Evolutionary conservation across 1,284 basidiomycete genomes (phyloP), one percentile per base, ranked within the genome.

Genomic region (Flammula alnicola): DNA sequence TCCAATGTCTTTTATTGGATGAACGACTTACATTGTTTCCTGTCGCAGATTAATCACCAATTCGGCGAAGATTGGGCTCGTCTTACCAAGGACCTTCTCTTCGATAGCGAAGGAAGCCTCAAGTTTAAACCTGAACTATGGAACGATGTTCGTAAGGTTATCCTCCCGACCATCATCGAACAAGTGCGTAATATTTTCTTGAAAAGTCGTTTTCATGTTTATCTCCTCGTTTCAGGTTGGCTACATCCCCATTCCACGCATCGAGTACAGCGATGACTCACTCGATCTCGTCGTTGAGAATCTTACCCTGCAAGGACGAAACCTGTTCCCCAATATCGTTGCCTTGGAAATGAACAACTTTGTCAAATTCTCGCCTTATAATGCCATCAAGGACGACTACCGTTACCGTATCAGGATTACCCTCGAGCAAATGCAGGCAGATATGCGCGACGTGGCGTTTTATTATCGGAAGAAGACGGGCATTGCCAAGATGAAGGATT

Each of bases 221-320:
- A 10, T 6, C 11, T n/a, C 25, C 17, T 23, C n/a, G n/a, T n/a
- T n/a, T n/a, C n/a, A 88, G 81, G 76, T 93, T 54, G 93, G 92
- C 19, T 93, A 94, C 67, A 72, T 98, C 48, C 95, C 95, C 19
- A 93, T 97, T 57, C 94, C 91, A 0, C 84, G 91, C 38, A 84
- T 93, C 68, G 93, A 96, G 71, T 95, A 94, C 73, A 86, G 85
- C 12, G 91, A 95, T 66, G 84, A 88, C 45, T 69, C 79, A 16
- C 68, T 93, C 56, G 93, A 95, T 60, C 78, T 95, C 41, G 91
- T 97, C 51, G 84, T 98, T 52, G 95, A 98, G 79, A 96, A 98
- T 71, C 79, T 98, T 27, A 88, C 92, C 4, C 79, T 98, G 16
- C 89, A 93, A 53, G 89, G 91, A 26, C 82, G 86, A 52, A 92